Percentiles rank a stretch among this genome's conserved stretches.
These are phyloP conservation scores for Oropetium thomaeum DNA, from an alignment of 176 grass and related monocot species.

Conservation along the genomic window DNA sequence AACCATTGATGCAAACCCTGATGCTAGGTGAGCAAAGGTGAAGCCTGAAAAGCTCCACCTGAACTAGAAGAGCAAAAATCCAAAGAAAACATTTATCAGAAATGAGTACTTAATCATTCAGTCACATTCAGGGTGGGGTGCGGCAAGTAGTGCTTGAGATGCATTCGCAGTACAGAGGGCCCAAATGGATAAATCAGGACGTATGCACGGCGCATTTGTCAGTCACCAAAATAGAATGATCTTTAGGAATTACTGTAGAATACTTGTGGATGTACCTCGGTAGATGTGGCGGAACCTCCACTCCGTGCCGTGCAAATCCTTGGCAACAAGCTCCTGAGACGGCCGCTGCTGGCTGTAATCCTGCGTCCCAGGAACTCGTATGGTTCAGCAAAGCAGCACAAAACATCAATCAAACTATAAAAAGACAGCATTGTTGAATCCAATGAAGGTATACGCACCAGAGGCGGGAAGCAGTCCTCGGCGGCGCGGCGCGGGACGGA, in stretches of 20 bases:
- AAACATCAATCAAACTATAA: background rate
- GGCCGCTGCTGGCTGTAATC: constrained; percentile 95
- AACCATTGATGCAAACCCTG: background rate
- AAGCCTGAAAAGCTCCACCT: background rate
- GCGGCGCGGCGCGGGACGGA: constrained; percentile 93
- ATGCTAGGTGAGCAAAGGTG: background rate
- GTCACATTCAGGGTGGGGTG: background rate
- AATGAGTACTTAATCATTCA: background rate
- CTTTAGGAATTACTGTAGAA: too few species aligned
- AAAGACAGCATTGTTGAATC: background rate
- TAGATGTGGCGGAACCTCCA: constrained; percentile 99
- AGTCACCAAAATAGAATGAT: background rate
- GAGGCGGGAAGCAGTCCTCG: constrained; percentile 95
- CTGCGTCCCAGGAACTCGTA: constrained; percentile 31
- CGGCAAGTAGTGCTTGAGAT: background rate
- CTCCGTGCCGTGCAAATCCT: constrained; percentile 89
- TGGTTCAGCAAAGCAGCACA: constrained; percentile 3
- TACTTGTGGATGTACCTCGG: constrained; percentile 48
- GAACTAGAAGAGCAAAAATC: background rate
- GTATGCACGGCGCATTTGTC: background rate
- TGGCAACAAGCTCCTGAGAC: constrained; percentile 91
- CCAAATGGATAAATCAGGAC: background rate
- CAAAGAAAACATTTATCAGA: background rate
- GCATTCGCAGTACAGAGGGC: background rate
- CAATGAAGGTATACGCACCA: constrained; percentile 49